Evolutionary conservation across 164 flowering plant species (phyloP), one percentile per base, ranked within the genome.

Genomic region (Umbellularia californica): DNA sequence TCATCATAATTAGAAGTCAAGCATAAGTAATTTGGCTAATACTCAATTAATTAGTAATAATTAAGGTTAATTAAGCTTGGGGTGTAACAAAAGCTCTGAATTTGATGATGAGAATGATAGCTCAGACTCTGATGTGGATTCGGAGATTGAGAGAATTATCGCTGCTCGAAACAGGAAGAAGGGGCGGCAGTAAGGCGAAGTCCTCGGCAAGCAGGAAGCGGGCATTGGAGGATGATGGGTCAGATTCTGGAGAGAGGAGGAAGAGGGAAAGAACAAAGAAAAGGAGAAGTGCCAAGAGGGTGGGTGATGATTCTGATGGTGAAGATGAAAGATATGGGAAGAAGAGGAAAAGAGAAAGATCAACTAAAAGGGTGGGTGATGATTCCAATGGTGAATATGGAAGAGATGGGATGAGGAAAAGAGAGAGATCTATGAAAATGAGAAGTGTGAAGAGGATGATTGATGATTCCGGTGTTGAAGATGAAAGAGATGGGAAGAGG

Each of bases 91-190:
- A n/a, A 82, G 80, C 60, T 81, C 81, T 15, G 88, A 82, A 17
- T 15, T 11, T 51, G 58, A 50, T 50, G 55, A 50, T 50, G 94
- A 88, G 52, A 70, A 41, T 17, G 95, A 93, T 81, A 86, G 81
- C 69, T 89, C 94, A 1, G 97, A 93, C 81, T 92, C 96, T 3
- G 93, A 89, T 78, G 87, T 74, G 20, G 98, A 95, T 84, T 84
- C 95, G 0, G 97, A 93, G 77, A 90, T 95, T 41, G 99, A 95
- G 87, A 86, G 88, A 85, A 82, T 88, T 35, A 90, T 95, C 75
- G 92, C 91, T 9, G 72, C 82, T 22, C 83, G 95, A 25, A 30
- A 51, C 72, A 93, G 93, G 72, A 93, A 86, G 79, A 89, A 83
- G 77, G 77, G 72, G 14, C 5, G 72, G 82, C 70, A 77, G 75